phyloP scores from a whole-genome alignment of 345 rosid species.

The Geranium brycei region DNA sequence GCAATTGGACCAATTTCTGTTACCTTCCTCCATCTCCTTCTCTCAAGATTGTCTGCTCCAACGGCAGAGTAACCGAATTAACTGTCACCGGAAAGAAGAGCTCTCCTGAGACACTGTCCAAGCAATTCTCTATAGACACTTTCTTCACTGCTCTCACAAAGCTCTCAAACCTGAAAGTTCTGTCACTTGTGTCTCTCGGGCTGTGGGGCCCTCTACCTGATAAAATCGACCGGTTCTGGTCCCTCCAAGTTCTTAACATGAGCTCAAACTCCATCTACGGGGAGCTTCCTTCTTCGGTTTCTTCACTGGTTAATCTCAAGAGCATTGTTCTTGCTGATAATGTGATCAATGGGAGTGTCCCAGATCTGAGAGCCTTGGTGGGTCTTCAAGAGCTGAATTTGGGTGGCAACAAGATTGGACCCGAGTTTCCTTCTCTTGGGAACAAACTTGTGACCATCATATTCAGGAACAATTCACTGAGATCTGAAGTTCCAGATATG shows the following conservation, averaged over 20 bases:
- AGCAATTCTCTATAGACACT: conserved; percentile 41
- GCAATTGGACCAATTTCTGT: conserved; percentile 64
- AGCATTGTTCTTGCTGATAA: conserved; percentile 51
- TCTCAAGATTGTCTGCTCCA: conserved; percentile 42
- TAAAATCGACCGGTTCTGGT: conserved; percentile 35
- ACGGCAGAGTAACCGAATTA: conserved; percentile 40
- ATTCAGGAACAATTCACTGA: conserved; percentile 49
- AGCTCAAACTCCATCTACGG: conserved; percentile 71
- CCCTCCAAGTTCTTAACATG: conserved; percentile 45
- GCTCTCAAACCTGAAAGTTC: conserved; percentile 42
- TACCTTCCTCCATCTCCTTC: conserved; percentile 47
- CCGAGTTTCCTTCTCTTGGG: conserved; percentile 47
- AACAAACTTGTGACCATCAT: conserved; percentile 26
- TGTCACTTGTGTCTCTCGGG: conserved; percentile 66
- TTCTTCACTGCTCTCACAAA: conserved; percentile 55
- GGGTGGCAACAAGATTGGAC: conserved; percentile 49
- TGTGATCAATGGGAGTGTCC: conserved; percentile 48
- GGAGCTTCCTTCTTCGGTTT: conserved; percentile 35
- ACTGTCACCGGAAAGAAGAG: conserved; percentile 51
- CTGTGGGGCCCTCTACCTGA: conserved; percentile 66
- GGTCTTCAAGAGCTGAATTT: conserved; percentile 44
- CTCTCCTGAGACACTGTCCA: conserved; percentile 36
- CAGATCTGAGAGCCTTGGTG: conserved; percentile 36
- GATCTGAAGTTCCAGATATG: conserved; percentile 43
- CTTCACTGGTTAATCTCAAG: conserved; percentile 36